Base-by-base conservation (phyloP, 2,329 filamentous ascomycete genomes). In the Plenodomus lindquistii region DNA sequence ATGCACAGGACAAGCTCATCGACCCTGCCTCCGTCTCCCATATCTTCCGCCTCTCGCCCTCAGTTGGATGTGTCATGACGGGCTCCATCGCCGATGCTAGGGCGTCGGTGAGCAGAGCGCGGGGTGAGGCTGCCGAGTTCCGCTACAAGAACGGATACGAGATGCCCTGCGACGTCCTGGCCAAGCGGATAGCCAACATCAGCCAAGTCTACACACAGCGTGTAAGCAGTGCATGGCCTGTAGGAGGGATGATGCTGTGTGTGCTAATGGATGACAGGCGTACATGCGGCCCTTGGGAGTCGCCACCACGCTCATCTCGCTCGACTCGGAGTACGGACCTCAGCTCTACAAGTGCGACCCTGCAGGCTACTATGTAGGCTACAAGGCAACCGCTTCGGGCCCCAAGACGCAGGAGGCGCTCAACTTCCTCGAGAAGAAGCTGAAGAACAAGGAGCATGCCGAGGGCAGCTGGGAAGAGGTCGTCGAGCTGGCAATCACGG, bases 301-400 rank as follows among this genome's bases (percentile, higher is more conserved):
- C 59, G 93, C 94, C 59, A 95, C 89, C 56, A 99, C 94, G 36
- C 80, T 99, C 74, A 92, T 97, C 75, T 93, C 94, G 37, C 82
- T 97, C 66, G 94, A 99, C 73, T 86, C 87, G 34, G 94, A 99
- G 75, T 85, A 86, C 57, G 94, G 94, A 24, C 92, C 94, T 44
- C 92, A 97, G 75, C 84, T 99, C 58, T 97, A 91, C 87, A 99
- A 97, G 80, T 97, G 92, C 73, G 94, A 99, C 71, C 94, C 94
- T 40, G 94, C 94, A 48, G 94, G 94, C 52, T 99, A 99, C 81
- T 97, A 94, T 73, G 91, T 93, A 47, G 94, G 94, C 60, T 99
- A 97, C 86, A 97, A 97, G 81, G 94, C 91, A 61, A 97, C 94
- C 39, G 91, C 94, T 44, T 95, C 94, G 7, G 94, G 94, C 5